Evolutionary conservation across 2,329 filamentous ascomycete species (phyloP).

Genomic region (Stagonosporopsis cucurbitacearum): DNA sequence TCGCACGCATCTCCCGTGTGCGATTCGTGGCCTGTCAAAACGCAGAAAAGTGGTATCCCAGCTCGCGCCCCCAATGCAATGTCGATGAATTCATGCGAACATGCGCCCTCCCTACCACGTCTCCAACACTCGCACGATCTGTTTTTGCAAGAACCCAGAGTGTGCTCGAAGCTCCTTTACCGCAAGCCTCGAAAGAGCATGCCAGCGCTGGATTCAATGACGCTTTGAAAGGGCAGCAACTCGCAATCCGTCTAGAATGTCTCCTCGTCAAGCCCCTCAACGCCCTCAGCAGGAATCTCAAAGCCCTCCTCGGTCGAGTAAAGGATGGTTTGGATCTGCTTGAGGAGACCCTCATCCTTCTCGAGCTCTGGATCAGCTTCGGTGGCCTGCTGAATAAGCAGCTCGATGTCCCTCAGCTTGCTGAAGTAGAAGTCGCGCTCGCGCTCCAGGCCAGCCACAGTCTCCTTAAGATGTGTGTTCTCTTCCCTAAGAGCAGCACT

Average conservation of each 20-base stretch:
- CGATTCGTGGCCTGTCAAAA: conserved; percentile 31
- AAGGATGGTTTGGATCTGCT: conserved; percentile 94
- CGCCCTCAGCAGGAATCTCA: conserved; percentile 80
- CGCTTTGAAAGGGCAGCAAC: not conserved
- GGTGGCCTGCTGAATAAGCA: conserved; percentile 89
- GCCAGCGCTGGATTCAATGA: not conserved
- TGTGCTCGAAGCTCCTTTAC: not conserved
- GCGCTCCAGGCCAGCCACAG: conserved; percentile 90
- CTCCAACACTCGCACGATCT: conserved; percentile 52
- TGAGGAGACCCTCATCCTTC: conserved; percentile 91
- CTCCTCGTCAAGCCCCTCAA: conserved; percentile 78
- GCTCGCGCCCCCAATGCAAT: conserved; percentile 44
- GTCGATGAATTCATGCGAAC: conserved; percentile 24
- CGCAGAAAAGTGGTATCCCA: conserved; percentile 42
- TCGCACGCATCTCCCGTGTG: conserved; percentile 16
- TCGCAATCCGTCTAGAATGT: conserved; percentile 31
- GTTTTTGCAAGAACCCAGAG: not conserved
- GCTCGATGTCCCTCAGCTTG: conserved; percentile 95
- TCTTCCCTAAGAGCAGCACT: conserved; percentile 80
- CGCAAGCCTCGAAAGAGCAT: no score
- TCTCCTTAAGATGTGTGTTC: conserved; percentile 90
- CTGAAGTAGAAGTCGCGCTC: conserved; percentile 99
- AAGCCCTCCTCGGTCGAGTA: conserved; percentile 91
- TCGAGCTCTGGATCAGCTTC: conserved; percentile 92
- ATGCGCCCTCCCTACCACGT: conserved; percentile 7